Evolutionary conservation across 805 yeast genomes (phyloP).

Genomic region (Debaryomyces hansenii): DNA sequence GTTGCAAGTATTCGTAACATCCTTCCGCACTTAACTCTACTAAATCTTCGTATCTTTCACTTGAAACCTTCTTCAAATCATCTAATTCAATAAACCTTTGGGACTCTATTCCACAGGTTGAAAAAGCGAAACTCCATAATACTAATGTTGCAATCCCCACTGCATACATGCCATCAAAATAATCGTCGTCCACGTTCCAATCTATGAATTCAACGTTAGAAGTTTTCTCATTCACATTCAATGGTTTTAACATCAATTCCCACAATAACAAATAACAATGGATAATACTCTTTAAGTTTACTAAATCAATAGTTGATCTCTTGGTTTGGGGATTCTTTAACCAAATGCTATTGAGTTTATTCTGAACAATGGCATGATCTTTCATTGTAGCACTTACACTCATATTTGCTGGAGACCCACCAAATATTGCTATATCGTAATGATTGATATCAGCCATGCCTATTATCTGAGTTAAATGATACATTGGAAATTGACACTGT

Average conservation of each 20-base stretch:
- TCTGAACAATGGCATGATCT: conserved; percentile 33
- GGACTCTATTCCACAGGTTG: conserved; percentile 34
- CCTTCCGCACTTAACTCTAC: conserved; percentile 32
- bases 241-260: conserved; percentile 35
- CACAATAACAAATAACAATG: conserved; percentile 42
- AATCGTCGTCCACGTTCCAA: conserved; percentile 36
- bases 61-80: conserved; percentile 9
- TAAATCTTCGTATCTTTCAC: conserved; percentile 21
- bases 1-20: conserved; percentile 33
- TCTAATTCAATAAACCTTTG: conserved; percentile 18
- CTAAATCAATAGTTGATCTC: conserved; percentile 23
- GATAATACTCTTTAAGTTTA: conserved; percentile 34
- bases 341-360: conserved; percentile 37
- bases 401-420: conserved; percentile 83
- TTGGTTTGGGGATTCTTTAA: conserved; percentile 7
- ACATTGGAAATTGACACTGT: conserved; percentile 64
- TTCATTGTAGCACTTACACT: conserved; percentile 38
- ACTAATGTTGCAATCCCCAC: conserved; percentile 38
- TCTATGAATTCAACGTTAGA: conserved; percentile 13
- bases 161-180: conserved; percentile 36
- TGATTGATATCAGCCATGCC: conserved; percentile 63
- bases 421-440: conserved; percentile 73
- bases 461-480: conserved; percentile 71
- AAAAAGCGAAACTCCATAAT: conserved; percentile 39
- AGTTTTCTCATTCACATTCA: conserved; percentile 11